Base-by-base conservation (phyloP, 768 basidiomycete genomes). In the Chalciporus sphaerocephalus region DNA sequence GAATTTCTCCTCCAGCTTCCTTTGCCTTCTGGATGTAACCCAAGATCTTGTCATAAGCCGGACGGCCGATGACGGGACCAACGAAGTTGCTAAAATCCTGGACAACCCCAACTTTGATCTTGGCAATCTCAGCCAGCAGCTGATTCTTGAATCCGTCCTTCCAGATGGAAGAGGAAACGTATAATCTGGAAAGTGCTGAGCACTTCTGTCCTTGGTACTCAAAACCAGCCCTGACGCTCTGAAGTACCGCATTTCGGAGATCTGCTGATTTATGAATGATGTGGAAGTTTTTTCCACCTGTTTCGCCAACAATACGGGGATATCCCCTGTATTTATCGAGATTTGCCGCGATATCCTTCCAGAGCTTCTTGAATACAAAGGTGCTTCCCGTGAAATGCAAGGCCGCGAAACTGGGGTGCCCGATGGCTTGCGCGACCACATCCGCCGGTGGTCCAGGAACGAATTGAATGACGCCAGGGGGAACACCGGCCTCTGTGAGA, bases 191-290 rank as follows among this genome's bases (percentile, higher is more conserved):
- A 24, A 94, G 78, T 0, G 96, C 96, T 11, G 92, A 94, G 66
- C 96, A 99, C 68, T 98, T 99, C 65, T 99, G 96, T 40, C 92
- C 93, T 73, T 93, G 92, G 66, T 97, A 99, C 68, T 99, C 96
- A 66, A 95, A 98, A 1, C 86, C 93, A 15, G 77, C 88, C 44
- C 96, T 78, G 50, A 98, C 78, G 41, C 75, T 80, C 70, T 98
- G 95, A 38, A 88, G 54, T 40, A 90, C 96, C n/a, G 94, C 91
- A 54, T 93, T 94, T 62, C 73, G 74, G 42, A 96, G 69, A 56
- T 96, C 89, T 28, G 94, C 95, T 12, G 83, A 85, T 43, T 78
- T 73, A 67, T 98, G 96, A 39, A 98, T 73, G 37, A 99, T 53
- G 69, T 98, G 96, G 76, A 94, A 98, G 75, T 99, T 99, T 78